These are phyloP conservation scores for Lenzites betulinus DNA, from an alignment of 768 basidiomycete species.

Conservation along the genomic window DNA sequence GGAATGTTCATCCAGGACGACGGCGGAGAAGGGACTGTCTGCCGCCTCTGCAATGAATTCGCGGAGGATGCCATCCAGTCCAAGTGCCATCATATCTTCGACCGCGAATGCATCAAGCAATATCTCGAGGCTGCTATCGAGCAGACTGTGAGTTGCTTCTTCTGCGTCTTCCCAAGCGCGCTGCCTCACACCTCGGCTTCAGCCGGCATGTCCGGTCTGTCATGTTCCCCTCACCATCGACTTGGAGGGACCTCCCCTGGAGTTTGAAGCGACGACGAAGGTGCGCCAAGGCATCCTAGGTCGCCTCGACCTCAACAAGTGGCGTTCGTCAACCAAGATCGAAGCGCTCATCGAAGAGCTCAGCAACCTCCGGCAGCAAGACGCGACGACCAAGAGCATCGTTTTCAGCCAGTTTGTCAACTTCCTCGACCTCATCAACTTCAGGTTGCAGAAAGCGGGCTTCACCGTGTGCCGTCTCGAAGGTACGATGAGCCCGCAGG, in stretches of 20 bases:
- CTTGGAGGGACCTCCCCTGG: constrained; percentile 90
- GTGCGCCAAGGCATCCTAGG: constrained; percentile 91
- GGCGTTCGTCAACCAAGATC: constrained; percentile 97
- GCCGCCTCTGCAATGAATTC: constrained; percentile 94
- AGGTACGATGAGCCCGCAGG: constrained; percentile 96
- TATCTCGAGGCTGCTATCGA: constrained; percentile 81
- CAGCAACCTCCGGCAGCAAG: constrained; percentile 76
- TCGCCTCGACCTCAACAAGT: constrained; percentile 82
- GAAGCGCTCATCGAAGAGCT: constrained; percentile 96
- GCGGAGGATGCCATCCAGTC: constrained; percentile 97
- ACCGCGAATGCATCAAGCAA: constrained; percentile 93
- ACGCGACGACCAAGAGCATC: constrained; percentile 92
- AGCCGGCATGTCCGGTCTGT: constrained; percentile 96
- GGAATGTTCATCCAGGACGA: constrained; percentile 60
- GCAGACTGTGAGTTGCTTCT: constrained; percentile 47
- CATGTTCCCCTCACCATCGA: constrained; percentile 92
- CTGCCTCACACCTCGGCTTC: neutral
- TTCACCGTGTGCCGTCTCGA: constrained; percentile 94
- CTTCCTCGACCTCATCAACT: constrained; percentile 92
- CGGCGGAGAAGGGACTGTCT: constrained; percentile 77
- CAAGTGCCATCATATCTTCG: constrained; percentile 92
- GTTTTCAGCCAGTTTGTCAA: constrained; percentile 97
- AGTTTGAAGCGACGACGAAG: constrained; percentile 61
- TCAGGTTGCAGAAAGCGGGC: constrained; percentile 86
- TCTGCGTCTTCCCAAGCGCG: neutral